phyloP scores from a whole-genome alignment of 148 eudicot species.

The Polygonum maritimum region DNA sequence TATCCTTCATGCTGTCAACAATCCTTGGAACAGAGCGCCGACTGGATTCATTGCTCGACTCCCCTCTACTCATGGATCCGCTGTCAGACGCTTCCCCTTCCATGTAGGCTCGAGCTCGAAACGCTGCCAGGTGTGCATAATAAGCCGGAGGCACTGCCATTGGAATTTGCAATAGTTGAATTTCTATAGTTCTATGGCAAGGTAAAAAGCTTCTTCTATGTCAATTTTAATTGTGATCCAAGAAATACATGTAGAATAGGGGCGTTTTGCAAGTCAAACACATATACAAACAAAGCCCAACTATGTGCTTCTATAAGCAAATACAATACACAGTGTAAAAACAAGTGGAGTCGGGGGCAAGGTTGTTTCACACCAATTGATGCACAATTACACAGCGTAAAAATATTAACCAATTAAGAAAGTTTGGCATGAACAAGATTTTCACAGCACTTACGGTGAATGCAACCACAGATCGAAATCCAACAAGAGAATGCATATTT shows the following conservation, averaged over 20 bases:
- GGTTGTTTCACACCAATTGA: neutral
- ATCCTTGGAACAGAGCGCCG: conserved; percentile 17
- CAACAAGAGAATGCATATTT: conserved; percentile 97
- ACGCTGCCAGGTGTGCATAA: conserved; percentile 33
- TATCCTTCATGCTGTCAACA: too few relatives aligned
- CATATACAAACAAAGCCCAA: conserved; percentile 3
- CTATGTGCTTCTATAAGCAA: conserved; percentile 7
- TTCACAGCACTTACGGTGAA: conserved; percentile 73
- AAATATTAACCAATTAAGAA: neutral
- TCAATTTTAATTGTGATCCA: neutral
- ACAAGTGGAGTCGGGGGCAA: too few relatives aligned
- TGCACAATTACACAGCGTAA: neutral
- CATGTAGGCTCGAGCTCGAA: conserved; percentile 27
- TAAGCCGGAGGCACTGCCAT: conserved; percentile 32
- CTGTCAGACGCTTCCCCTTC: conserved; percentile 19
- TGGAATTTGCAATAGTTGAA: neutral
- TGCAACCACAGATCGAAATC: conserved; percentile 85
- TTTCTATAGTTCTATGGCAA: too few relatives aligned
- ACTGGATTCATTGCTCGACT: conserved; percentile 10
- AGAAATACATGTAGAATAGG: neutral
- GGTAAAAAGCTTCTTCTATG: too few relatives aligned
- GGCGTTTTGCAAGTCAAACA: neutral
- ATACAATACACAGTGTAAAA: too few relatives aligned
- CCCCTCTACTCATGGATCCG: conserved; percentile 25
- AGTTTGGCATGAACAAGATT: neutral